Base-by-base conservation (phyloP, 2,329 filamentous ascomycete species). In the Paracoccidioides lutzii region DNA sequence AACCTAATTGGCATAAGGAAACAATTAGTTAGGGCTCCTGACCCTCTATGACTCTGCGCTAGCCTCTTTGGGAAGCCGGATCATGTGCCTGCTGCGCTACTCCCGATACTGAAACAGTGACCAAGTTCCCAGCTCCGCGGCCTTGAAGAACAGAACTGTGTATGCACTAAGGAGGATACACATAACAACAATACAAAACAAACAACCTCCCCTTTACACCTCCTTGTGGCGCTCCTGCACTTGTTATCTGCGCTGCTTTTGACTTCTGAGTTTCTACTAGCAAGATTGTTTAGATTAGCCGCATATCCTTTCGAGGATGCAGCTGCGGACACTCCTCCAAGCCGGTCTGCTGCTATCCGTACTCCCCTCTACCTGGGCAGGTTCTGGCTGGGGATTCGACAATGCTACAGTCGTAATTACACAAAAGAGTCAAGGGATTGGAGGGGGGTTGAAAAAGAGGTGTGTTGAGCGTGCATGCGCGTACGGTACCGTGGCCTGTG, bases 331-430 rank as follows among this genome's bases (percentile, higher is more conserved):
- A 52, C 63, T 67, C 59, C 57, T 70, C 59, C 66, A 67, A 54
- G 64, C 73, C 49, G 66, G 66, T 55, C 63, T 73, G 57, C 61
- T 72, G 14, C 33, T 58, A 15, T 67, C 67, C 5, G 63, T 66
- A 37, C 63, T 70, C 37, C 59, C 69, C 48, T 66, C 67, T n/a
- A 63, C 65, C 44, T 65, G 64, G 38, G 79, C 79, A 33, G 77
- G 75, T 56, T 74, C 75, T 35, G 74, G 75, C 22, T 84, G 82
- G 82, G 76, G 78, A 43, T 84, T 83, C 67, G 73, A 79, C 66
- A 82, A 84, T 78, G 82, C 78, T 65, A 81, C 79, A 58, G 71
- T 85, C 67, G 76, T 78, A 56, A 71, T 84, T 62, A 74, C 78
- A 63, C 71, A 72, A 63, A 84, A 84, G 73, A 80, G 80, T 61